A percentile compares a stretch with the other conserved stretches of the same genome.
Conservation (phyloP, 2,329 filamentous ascomycete species). For the Alternaria triticina region DNA sequence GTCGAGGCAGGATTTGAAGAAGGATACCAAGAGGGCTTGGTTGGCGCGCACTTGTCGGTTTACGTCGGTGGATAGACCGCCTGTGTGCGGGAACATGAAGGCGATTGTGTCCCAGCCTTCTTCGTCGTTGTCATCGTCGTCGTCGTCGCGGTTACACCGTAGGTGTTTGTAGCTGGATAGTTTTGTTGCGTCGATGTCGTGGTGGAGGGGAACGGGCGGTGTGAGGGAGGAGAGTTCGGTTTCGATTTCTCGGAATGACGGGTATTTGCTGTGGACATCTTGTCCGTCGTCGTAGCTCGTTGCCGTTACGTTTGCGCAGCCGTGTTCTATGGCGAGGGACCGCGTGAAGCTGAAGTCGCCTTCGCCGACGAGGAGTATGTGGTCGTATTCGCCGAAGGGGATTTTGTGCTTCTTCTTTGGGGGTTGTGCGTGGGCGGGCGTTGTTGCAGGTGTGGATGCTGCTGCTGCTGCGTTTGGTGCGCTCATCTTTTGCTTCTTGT, state of each 20-base stretch:
- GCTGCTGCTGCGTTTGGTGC: constrained; percentile 4
- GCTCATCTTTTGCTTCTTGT: constrained; percentile 23
- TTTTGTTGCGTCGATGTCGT: constrained; percentile 71
- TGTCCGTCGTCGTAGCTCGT: constrained; percentile 69
- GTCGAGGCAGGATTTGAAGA: constrained; percentile 40
- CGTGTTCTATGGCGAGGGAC: constrained; percentile 69
- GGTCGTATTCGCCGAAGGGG: constrained; percentile 70
- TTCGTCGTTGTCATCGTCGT: constrained; percentile 25
- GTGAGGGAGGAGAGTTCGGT: constrained; percentile 29
- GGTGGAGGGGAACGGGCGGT: constrained; percentile 50
- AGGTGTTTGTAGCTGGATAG: constrained; percentile 39
- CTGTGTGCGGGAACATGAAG: constrained; percentile 98
- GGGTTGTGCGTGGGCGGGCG: constrained; percentile 8
- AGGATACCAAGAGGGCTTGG: constrained; percentile 43
- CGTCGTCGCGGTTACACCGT: constrained; percentile 24
- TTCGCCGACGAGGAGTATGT: constrained; percentile 79
- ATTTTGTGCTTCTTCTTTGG: constrained; percentile 49
- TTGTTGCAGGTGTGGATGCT: constrained; percentile 8
- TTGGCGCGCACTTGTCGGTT: constrained; percentile 94
- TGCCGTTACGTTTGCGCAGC: constrained; percentile 70
- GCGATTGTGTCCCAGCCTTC: constrained; percentile 75
- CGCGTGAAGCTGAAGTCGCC: constrained; percentile 80
- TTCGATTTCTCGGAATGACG: constrained; percentile 55
- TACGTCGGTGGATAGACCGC: constrained; percentile 88
- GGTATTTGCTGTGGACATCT: constrained; percentile 59